Percentiles rank a stretch among this genome's conserved stretches.
Evolutionary conservation across 2,329 filamentous ascomycete species (phyloP).

Genomic region (Pleoardoris graminearum): DNA sequence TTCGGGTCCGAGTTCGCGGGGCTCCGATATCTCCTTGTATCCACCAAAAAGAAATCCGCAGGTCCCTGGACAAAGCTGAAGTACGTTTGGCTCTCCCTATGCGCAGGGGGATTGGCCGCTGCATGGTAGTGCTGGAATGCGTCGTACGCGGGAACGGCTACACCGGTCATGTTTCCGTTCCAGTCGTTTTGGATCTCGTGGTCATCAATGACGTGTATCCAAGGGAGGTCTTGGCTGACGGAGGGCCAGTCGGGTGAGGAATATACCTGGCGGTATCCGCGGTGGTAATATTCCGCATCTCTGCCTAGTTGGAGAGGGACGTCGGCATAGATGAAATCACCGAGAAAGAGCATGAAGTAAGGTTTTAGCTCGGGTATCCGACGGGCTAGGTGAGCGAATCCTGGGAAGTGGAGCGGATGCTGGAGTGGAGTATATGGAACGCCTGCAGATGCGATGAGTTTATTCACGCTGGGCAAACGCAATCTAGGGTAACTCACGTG

Average conservation of each 20-base stretch:
- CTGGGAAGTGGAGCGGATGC: conserved; percentile 80
- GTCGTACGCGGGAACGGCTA: conserved; percentile 78
- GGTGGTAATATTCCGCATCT: conserved; percentile 74
- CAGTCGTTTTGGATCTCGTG: conserved; percentile 97
- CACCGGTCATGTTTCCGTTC: conserved; percentile 77
- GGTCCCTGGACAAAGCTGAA: conserved; percentile 90
- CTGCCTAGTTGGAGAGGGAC: conserved; percentile 80
- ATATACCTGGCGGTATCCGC: conserved; percentile 95
- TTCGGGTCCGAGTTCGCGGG: conserved; percentile 65
- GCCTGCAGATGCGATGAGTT: neutral
- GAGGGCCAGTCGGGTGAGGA: conserved; percentile 87
- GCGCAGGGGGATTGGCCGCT: conserved; percentile 75
- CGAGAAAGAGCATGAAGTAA: conserved; percentile 73
- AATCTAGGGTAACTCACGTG: conserved; percentile 51
- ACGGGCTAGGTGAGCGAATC: conserved; percentile 75
- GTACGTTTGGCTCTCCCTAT: conserved; percentile 71
- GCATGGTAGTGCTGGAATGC: conserved; percentile 88
- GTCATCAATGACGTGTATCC: conserved; percentile 96
- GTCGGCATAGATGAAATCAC: conserved; percentile 89
- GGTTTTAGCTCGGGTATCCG: conserved; percentile 71
- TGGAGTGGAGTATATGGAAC: conserved; percentile 87
- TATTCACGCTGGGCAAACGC: neutral
- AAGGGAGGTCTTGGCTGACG: conserved; percentile 79
- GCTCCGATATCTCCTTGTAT: conserved; percentile 85
- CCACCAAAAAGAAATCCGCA: conserved; percentile 90